Base-by-base conservation (phyloP, 169 alveolate genomes). In the Eimeria tenella region DNA sequence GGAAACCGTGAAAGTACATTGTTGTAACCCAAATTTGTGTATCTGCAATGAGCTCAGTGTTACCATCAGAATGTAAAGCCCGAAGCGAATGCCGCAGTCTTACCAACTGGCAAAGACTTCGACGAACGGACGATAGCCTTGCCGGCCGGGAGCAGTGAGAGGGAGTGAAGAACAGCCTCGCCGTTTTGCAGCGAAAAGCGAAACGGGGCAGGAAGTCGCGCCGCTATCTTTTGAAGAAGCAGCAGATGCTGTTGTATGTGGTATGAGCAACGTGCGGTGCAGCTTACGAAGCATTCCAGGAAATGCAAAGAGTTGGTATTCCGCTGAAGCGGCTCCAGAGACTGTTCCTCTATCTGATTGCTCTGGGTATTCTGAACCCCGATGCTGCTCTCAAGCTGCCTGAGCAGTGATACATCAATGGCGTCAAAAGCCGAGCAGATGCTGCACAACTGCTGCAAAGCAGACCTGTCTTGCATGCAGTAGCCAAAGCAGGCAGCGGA, bases 391-490 rank as follows among this genome's bases (percentile, higher is more conserved):
- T 83, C 77, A 8, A 83, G 31, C 25, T 83, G 63, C 60, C 90
- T 83, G 13, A 83, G 90, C 62, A 55, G 17, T 8, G 50, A 83
- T 31, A 68, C 77, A 23, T 83, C 90, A 65, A 23, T n/a, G 13
- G 90, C 90, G 49, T 83, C 90, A 4, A 60, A 53, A 5, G 73
- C n/a, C 77, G 77, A 83, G 90, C 90, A 83, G 13, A 83, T 25
- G 58, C 65, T 60, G 75, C 90, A 83, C 7, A 31, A 15, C 52
- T 83, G 63, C 23, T 56, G 75, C 21, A 42, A 21, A 5, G 60
- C 49, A 5, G 55, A 58, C 77, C 53, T 55, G 21, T 55, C 55
- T 25, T 53, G 63, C 52, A 23, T 83, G 70, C 88, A 50, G 19
- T 53, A 19, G 53, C 11, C 23, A 13, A 53, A 52, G 13, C 73